Conservation (phyloP, 768 basidiomycete genomes). For the Lepiota brunneoincarnata region DNA sequence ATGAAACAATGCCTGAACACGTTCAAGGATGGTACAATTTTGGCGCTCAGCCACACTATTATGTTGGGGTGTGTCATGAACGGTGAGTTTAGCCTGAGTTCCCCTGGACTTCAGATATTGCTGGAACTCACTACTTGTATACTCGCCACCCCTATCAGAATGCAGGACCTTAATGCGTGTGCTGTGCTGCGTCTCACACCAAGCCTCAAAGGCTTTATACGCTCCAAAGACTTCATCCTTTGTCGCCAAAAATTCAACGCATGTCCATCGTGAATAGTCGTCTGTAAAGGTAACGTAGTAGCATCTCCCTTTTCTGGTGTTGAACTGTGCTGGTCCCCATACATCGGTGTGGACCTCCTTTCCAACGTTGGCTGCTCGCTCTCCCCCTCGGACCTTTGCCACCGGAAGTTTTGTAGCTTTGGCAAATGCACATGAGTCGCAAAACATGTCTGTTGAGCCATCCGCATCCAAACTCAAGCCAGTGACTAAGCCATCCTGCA, state of each 20-base stretch:
- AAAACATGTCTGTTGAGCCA: conserved; percentile 12
- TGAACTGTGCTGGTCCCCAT: conserved; percentile 33
- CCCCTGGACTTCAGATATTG: too few species aligned
- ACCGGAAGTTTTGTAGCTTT: conserved; percentile 35
- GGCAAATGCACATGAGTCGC: conserved; percentile 7
- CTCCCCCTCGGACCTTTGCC: conserved; percentile 20
- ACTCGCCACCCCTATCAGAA: too few species aligned
- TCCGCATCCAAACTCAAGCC: conserved; percentile 24
- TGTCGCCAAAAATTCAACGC: conserved; percentile 17
- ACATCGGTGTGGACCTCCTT: conserved; percentile 30
- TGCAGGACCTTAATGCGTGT: too few species aligned
- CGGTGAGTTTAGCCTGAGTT: too few species aligned
- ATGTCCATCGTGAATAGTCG: conserved; percentile 22
- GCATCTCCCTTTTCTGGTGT: conserved; percentile 13
- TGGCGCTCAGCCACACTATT: too few species aligned
- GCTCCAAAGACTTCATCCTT: conserved; percentile 18
- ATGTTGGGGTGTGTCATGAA: too few species aligned
- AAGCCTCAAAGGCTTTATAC: conserved; percentile 27
- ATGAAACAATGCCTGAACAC: too few species aligned
- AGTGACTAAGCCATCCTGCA: conserved; percentile 24
- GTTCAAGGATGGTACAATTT: too few species aligned
- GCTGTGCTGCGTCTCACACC: too few species aligned
- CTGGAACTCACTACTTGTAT: too few species aligned
- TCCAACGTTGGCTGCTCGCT: conserved; percentile 18
- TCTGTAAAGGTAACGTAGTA: conserved; percentile 33